These are phyloP conservation scores for Erodium texanum DNA, from an alignment of 441 rosid genomes.

Conservation along the genomic window DNA sequence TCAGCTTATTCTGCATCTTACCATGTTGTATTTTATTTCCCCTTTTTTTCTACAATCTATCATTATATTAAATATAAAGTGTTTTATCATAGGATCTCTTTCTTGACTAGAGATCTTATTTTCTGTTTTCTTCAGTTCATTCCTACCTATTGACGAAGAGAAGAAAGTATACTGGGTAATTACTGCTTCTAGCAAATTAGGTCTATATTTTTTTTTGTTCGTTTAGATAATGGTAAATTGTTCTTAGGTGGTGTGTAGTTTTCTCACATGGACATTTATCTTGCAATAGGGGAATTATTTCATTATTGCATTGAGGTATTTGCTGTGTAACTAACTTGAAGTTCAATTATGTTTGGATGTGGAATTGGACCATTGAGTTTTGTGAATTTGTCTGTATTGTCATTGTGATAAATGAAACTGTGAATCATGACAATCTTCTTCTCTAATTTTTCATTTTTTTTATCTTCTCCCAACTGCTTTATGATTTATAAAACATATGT, in stretches of 20 bases:
- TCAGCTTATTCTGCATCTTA: not conserved
- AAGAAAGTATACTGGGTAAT: not conserved
- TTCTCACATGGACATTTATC: not conserved
- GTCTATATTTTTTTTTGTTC: not conserved
- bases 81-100: not conserved
- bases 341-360: not conserved
- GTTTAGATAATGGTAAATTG: not conserved
- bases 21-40: not conserved
- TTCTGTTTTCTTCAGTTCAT: conserved; percentile 9
- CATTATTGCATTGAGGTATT: not conserved
- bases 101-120: not conserved
- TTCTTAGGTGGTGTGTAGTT: not conserved
- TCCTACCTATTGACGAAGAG: conserved; percentile 3
- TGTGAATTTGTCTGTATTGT: not conserved
- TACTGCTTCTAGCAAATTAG: conserved; percentile 1
- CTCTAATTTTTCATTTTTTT: not conserved
- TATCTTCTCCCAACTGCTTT: not conserved
- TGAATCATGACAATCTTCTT: not conserved
- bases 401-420: not conserved
- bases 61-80: not conserved
- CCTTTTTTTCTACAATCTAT: not conserved
- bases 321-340: not conserved
- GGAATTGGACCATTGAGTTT: conserved; percentile 1
- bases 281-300: not conserved
- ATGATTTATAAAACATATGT: not conserved